These are phyloP conservation scores for Mucor lusitanicus DNA, from an alignment of 371 early-diverging fungal species.

Conservation along the genomic window DNA sequence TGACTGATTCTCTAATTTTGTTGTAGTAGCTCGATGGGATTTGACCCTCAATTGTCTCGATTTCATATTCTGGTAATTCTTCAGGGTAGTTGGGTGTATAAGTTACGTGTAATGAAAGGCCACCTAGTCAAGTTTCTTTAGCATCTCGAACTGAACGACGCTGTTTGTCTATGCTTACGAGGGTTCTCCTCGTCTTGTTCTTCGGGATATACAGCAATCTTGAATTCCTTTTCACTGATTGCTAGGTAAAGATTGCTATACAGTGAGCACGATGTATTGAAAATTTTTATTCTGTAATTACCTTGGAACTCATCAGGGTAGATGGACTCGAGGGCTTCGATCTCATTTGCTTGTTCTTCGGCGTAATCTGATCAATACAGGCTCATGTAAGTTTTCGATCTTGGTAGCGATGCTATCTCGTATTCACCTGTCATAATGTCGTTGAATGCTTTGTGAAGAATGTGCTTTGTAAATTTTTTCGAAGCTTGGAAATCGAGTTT, in stretches of 20 bases:
- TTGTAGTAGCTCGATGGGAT: slow-evolving; percentile 47
- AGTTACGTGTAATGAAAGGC: slow-evolving; percentile 64
- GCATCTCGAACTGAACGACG: neutral
- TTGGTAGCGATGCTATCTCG: neutral
- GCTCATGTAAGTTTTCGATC: neutral
- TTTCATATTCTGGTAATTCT: slow-evolving; percentile 69
- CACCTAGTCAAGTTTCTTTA: slow-evolving; percentile 27
- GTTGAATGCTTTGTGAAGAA: neutral
- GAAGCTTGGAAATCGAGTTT: neutral
- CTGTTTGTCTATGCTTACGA: slow-evolving; percentile 33
- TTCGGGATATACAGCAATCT: slow-evolving; percentile 57
- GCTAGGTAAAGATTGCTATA: slow-evolving; percentile 10
- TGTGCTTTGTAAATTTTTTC: neutral
- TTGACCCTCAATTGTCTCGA: slow-evolving; percentile 59
- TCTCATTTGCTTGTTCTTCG: slow-evolving; percentile 84
- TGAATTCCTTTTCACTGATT: slow-evolving; percentile 41
- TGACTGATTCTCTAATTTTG: slow-evolving; percentile 47
- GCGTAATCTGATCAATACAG: slow-evolving; percentile 54
- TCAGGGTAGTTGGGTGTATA: slow-evolving; percentile 92
- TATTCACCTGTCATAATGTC: slow-evolving; percentile 6
- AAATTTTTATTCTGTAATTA: slow-evolving; percentile 21
- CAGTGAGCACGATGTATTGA: neutral
- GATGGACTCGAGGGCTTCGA: slow-evolving; percentile 92
- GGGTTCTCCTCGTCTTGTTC: slow-evolving; percentile 58
- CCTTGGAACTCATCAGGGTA: slow-evolving; percentile 88